Evolutionary conservation across 1,284 basidiomycete genomes (phyloP).

Genomic region (Neonothopanus nambi): DNA sequence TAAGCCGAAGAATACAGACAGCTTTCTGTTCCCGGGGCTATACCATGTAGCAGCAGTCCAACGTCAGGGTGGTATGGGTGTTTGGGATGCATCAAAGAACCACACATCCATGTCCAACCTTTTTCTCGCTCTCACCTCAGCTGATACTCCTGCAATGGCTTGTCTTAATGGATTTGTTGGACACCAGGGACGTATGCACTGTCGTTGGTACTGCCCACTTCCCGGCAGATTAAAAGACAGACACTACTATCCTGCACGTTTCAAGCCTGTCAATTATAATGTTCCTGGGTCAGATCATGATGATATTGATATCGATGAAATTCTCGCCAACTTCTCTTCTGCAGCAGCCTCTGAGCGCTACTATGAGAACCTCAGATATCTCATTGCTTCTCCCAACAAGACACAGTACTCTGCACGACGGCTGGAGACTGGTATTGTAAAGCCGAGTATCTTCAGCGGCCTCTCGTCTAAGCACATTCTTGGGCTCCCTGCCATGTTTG

Average conservation of each 20-base stretch:
- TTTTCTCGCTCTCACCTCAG: conserved; percentile 26
- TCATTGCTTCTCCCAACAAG: conserved; percentile 10
- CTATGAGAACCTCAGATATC: conserved; percentile 1
- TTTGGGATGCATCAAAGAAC: conserved; percentile 29
- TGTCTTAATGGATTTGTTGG: conserved; percentile 35
- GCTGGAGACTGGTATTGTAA: conserved; percentile 21
- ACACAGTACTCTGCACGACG: conserved; percentile 17
- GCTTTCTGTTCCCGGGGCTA: conserved; percentile 35
- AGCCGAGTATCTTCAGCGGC: conserved; percentile 22
- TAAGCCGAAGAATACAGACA: conserved; percentile 34
- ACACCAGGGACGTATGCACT: conserved; percentile 33
- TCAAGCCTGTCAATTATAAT: conserved; percentile 24
- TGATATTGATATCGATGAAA: conserved; percentile 16
- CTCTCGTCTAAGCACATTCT: conserved; percentile 12
- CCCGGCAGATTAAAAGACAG: conserved; percentile 13
- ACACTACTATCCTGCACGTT: conserved; percentile 27
- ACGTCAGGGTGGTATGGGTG: conserved; percentile 20
- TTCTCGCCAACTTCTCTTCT: background rate
- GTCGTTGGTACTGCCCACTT: conserved; percentile 21
- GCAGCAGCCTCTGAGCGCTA: conserved; percentile 3
- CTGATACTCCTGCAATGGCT: conserved; percentile 22
- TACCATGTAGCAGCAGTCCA: conserved; percentile 30
- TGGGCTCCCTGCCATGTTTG: conserved; percentile 30
- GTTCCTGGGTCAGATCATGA: conserved; percentile 24
- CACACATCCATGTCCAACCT: conserved; percentile 11